Base-by-base conservation (phyloP, 495 filamentous ascomycete genomes). In the Hypoxylon cercidicola region DNA sequence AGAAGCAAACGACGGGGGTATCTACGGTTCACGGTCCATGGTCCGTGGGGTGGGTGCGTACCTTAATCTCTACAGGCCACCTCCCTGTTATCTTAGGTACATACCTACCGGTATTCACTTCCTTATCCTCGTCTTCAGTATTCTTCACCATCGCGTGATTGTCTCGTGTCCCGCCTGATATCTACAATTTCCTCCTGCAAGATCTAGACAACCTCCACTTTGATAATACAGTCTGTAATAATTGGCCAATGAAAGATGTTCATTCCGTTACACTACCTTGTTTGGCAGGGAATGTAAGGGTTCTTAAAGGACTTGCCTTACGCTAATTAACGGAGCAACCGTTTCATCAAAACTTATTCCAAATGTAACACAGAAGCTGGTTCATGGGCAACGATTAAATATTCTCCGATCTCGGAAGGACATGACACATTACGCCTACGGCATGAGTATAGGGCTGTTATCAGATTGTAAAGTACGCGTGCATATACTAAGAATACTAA, bases 121-220 rank as follows among this genome's bases (percentile, higher is more conserved):
- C n/a, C n/a, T n/a, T n/a, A 62, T 62, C 57, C 43, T 56, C 40
- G 50, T 52, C 41, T 62, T 32, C 52, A 45, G 52, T 66, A 66
- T 48, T 60, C 57, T 15, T 66, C 35, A 23, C 35, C 21, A 66
- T 66, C 64, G 64, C 57, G 57, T 66, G 64, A 66, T 66, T 57
- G 21, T 62, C 47, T 52, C 47, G 40, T 51, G 56, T 66, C 49
- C 46, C 35, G 45, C 35, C 19, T 23, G 8, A 51, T 32, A 52
- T 52, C 20, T 56, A 40, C 45, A 47, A 8, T 56, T 61, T 56
- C 46, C 53, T 28, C 34, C 32, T 41, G 52, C n/a, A n/a, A 35
- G 7, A 13, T 41, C 12, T 61, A 11, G 16, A 53, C 18, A 25
- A 11, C 46, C 40, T 40, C 41, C 45, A 28, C 18, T 40, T 16